Evolutionary conservation across 768 basidiomycete species (phyloP).

Genomic region (Xerocomellus dryophilus): DNA sequence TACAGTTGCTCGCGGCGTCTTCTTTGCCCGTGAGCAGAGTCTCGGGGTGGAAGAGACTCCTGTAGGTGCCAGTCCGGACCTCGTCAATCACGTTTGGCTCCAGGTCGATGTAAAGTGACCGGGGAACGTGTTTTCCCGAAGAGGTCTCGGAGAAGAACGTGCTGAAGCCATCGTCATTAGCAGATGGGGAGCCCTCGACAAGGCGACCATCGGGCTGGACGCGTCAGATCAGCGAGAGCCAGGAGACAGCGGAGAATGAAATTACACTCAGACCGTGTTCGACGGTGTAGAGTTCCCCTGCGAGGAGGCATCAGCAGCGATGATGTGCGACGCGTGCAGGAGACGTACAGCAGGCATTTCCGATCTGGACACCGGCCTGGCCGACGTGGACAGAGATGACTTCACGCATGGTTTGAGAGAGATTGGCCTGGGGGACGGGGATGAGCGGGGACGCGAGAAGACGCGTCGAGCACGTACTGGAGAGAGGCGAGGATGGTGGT

Average conservation of each 20-base stretch:
- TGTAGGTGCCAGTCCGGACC: slow-evolving; percentile 92
- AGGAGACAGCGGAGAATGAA: slow-evolving; percentile 5
- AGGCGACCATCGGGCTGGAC: slow-evolving; percentile 91
- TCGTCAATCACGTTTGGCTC: slow-evolving; percentile 99
- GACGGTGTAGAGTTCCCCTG: slow-evolving; percentile 98
- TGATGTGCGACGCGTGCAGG: slow-evolving; percentile 14
- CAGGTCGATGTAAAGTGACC: slow-evolving; percentile 95
- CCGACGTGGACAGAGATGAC: slow-evolving; percentile 99
- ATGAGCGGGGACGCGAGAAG: slow-evolving; percentile 23
- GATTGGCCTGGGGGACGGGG: slow-evolving; percentile 4
- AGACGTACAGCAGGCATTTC: slow-evolving; percentile 96
- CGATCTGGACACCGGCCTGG: slow-evolving; percentile 97
- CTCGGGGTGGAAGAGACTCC: slow-evolving; percentile 98
- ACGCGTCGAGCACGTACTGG: slow-evolving; percentile 34
- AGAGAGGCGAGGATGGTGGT: slow-evolving; percentile 29
- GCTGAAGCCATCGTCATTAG: slow-evolving; percentile 88
- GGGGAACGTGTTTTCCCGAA: slow-evolving; percentile 94
- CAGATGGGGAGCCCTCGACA: slow-evolving; percentile 68
- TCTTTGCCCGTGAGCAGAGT: slow-evolving; percentile 98
- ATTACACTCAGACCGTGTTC: slow-evolving; percentile 94
- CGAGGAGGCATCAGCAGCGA: slow-evolving; percentile 24
- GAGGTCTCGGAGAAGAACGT: slow-evolving; percentile 99
- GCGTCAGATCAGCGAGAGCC: slow-evolving; percentile 19
- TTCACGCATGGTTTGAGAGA: slow-evolving; percentile 69
- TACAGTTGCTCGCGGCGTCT: slow-evolving; percentile 99